Conservation (phyloP, 2,329 filamentous ascomycete species). For the Aspergillus chevalieri region DNA sequence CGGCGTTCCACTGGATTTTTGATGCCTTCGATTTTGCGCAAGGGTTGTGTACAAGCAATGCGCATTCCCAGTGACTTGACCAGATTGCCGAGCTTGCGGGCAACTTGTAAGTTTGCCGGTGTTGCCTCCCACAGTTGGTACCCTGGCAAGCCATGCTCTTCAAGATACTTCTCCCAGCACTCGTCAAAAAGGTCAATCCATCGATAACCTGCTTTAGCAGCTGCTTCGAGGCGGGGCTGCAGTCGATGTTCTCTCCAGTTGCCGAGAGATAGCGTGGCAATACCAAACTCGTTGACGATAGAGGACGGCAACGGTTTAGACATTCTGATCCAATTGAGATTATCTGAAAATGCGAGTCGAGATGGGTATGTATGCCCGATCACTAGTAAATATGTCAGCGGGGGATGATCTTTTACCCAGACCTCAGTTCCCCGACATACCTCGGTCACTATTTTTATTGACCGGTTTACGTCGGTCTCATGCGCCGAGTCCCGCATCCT, state of each 20-base stretch:
- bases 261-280: conserved; percentile 29
- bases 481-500: too few relatives aligned
- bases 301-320: conserved; percentile 11
- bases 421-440: too few relatives aligned
- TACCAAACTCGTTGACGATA: conserved; percentile 19
- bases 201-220: conserved; percentile 24
- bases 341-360: too few relatives aligned
- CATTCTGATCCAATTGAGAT: conserved; percentile 5
- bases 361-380: too few relatives aligned
- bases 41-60: conserved; percentile 28
- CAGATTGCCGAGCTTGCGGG: conserved; percentile 21
- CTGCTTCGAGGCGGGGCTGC: conserved; percentile 21
- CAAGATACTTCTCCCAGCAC: conserved; percentile 29
- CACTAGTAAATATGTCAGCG: too few relatives aligned
- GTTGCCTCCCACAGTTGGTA: conserved; percentile 26
- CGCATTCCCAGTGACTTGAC: conserved; percentile 27
- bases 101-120: conserved; percentile 18
- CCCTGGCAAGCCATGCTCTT: conserved; percentile 19
- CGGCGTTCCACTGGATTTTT: conserved; percentile 22
- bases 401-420: too few relatives aligned
- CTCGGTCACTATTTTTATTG: too few relatives aligned
- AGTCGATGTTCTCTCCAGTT: conserved; percentile 24
- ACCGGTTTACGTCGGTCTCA: too few relatives aligned
- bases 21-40: conserved; percentile 26
- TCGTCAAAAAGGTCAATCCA: conserved; percentile 32